A percentile compares a stretch with the other conserved stretches of the same genome.
These are phyloP conservation scores for Phytophthora pluvialis DNA, from an alignment of 352 stramenopile species.

Conservation along the genomic window DNA sequence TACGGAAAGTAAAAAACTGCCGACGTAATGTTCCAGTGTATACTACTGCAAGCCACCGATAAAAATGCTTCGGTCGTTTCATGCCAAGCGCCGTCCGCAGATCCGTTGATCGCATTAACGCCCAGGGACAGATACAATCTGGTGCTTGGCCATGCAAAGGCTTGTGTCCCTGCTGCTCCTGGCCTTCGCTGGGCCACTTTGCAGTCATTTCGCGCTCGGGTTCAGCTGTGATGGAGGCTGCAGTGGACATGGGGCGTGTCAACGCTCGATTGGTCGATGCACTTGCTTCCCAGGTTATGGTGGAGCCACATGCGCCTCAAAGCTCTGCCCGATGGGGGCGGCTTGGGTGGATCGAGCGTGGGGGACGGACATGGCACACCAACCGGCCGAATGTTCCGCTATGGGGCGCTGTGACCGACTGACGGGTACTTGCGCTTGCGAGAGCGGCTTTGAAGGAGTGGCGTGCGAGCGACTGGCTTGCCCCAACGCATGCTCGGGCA, in stretches of 20 bases:
- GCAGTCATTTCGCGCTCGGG: slow-evolving; percentile 4
- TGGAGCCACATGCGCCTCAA: slow-evolving; percentile 65
- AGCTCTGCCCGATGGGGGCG: slow-evolving; percentile 51
- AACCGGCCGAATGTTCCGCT: slow-evolving; percentile 64
- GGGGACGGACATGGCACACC: slow-evolving; percentile 71
- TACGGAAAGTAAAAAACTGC: no score
- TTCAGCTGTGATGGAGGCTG: slow-evolving; percentile 85
- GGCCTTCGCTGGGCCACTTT: slow-evolving; percentile 2
- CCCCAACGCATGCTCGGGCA: slow-evolving; percentile 55
- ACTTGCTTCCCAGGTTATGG: slow-evolving; percentile 82
- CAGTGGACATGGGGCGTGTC: slow-evolving; percentile 74
- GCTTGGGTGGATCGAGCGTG: slow-evolving; percentile 75
- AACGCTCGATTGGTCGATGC: slow-evolving; percentile 67
- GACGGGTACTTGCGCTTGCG: slow-evolving; percentile 65
- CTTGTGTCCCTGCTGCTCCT: slow-evolving; percentile 15
- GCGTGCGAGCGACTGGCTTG: slow-evolving; percentile 56
- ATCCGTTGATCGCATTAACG: not conserved
- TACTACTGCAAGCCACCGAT: no score
- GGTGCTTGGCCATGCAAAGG: not conserved
- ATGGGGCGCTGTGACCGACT: slow-evolving; percentile 13
- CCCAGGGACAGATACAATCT: no score
- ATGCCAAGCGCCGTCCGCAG: no score
- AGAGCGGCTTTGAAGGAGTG: slow-evolving; percentile 40
- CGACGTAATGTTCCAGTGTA: no score
- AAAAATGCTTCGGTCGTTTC: no score